Conservation (phyloP, 1,284 basidiomycete species). For the Ustilago vetiveriae region DNA sequence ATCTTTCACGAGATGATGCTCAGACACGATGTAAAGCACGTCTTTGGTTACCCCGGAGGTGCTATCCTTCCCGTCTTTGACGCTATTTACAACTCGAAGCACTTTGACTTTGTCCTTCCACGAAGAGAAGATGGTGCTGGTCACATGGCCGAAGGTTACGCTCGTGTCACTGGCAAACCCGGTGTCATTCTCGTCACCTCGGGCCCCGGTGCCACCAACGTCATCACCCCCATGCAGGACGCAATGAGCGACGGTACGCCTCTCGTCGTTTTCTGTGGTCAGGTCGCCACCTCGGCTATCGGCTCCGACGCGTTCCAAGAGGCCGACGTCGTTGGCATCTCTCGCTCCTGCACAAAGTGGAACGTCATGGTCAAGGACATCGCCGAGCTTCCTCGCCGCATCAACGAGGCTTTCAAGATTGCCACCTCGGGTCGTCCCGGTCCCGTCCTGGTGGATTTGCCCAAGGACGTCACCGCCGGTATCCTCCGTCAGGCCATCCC, state of each 20-base stretch:
- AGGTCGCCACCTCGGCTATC: constrained; percentile 97
- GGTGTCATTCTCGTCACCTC: constrained; percentile 98
- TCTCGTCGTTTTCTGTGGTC: constrained; percentile 93
- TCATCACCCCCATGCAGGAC: constrained; percentile 97
- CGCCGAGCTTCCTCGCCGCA: constrained; percentile 88
- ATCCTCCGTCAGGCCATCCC: constrained; percentile 87
- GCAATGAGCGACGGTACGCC: constrained; percentile 94
- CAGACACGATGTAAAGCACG: constrained; percentile 91
- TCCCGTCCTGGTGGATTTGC: constrained; percentile 95
- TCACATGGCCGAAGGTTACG: constrained; percentile 99
- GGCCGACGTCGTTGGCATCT: constrained; percentile 95
- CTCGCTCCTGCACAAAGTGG: constrained; percentile 97
- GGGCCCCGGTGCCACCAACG: constrained; percentile 96
- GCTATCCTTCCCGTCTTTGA: constrained; percentile 99
- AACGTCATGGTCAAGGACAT: constrained; percentile 99
- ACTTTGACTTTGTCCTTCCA: constrained; percentile 95
- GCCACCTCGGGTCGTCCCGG: constrained; percentile 95
- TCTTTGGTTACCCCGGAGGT: constrained; percentile 97
- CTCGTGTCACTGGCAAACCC: constrained; percentile 94
- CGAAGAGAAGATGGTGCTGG: constrained; percentile 97
- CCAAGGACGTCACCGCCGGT: constrained; percentile 95
- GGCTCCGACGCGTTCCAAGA: constrained; percentile 99
- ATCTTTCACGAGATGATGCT: constrained; percentile 99
- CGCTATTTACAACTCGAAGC: constrained; percentile 94
- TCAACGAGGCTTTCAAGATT: constrained; percentile 99